These are phyloP conservation scores for Linnemannia elongata DNA, from an alignment of 192 early-diverging fungal genomes.

Conservation along the genomic window DNA sequence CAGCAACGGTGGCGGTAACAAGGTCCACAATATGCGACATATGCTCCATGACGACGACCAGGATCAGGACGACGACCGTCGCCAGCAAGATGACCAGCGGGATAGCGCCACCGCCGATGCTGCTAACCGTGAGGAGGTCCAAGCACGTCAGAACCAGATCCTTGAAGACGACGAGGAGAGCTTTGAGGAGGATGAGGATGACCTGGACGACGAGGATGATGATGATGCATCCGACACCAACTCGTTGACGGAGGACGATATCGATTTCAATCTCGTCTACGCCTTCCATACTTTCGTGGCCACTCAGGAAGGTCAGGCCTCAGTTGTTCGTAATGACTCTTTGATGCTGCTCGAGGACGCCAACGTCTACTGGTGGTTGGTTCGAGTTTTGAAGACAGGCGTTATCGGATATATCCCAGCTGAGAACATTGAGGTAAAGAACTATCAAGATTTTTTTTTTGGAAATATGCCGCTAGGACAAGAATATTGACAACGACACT, in stretches of 20 bases:
- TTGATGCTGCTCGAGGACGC: slow-evolving; percentile 85
- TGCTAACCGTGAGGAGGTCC: slow-evolving; percentile 12
- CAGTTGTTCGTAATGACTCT: slow-evolving; percentile 83
- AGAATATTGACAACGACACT: no score
- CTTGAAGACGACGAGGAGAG: slow-evolving; percentile 53
- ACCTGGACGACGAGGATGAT: slow-evolving; percentile 43
- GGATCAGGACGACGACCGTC: background rate
- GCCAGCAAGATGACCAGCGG: background rate
- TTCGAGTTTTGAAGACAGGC: slow-evolving; percentile 75
- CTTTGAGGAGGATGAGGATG: slow-evolving; percentile 56
- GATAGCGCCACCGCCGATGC: background rate
- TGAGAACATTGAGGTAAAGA: slow-evolving; percentile 84
- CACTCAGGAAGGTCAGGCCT: slow-evolving; percentile 88
- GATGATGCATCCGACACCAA: slow-evolving; percentile 62
- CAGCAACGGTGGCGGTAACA: background rate
- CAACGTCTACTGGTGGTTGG: slow-evolving; percentile 88
- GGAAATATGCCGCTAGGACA: background rate
- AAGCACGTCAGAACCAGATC: slow-evolving; percentile 53
- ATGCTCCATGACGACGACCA: slow-evolving; percentile 37
- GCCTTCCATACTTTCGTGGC: slow-evolving; percentile 89
- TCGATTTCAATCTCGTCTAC: slow-evolving; percentile 85
- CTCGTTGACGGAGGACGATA: slow-evolving; percentile 70
- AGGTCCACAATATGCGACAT: slow-evolving; percentile 10
- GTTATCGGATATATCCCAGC: slow-evolving; percentile 92
- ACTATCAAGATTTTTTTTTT: background rate